Evolutionary conservation across 768 basidiomycete genomes (phyloP), one percentile per base, ranked within the genome.

Genomic region (Agaricus subrufescens): DNA sequence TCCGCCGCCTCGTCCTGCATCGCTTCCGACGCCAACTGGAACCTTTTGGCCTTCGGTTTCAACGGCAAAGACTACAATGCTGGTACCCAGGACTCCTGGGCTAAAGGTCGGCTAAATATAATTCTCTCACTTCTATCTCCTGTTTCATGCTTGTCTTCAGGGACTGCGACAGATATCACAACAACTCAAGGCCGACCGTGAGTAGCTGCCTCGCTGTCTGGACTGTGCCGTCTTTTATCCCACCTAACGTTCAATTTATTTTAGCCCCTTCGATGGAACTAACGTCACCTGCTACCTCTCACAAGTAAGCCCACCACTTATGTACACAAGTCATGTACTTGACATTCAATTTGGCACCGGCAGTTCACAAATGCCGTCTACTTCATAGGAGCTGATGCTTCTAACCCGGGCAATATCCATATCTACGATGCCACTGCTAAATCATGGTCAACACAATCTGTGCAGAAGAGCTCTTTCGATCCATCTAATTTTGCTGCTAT

Each of bases 301-400:
- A 5, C 78, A 88, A 71, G 86, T 82, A 61, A 57, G 70, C 60
- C 4, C 38, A 26, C 26, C 40, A 19, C 19, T 19, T 29, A 27
- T 30, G 1, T 1, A 39, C 38, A 34, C 30, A 14, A 34, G 12
- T 27, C 31, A 14, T 45, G 11, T 27, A 37, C 25, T 45, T 34
- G 15, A 11, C 45, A 40, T 34, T 47, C 39, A 38, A 31, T 40
- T 12, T 45, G 15, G 51, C 29, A 4, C 25, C 62, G 45, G 6
- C 69, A 96, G 83, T 94, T 86, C 72, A 78, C 76, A 65, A 96
- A 96, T 62, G 86, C 91, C 39, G 77, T 96, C 65, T 96, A 96
- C 63, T 84, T 94, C 29, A 68, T 94, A 42, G 86, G 87, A 62
- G 92, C 83, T 1, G 91, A 96, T 70, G 71, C 78, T 9, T 72